phyloP scores from a whole-genome alignment of 495 filamentous ascomycete genomes.

The Cudoniella acicularis region DNA sequence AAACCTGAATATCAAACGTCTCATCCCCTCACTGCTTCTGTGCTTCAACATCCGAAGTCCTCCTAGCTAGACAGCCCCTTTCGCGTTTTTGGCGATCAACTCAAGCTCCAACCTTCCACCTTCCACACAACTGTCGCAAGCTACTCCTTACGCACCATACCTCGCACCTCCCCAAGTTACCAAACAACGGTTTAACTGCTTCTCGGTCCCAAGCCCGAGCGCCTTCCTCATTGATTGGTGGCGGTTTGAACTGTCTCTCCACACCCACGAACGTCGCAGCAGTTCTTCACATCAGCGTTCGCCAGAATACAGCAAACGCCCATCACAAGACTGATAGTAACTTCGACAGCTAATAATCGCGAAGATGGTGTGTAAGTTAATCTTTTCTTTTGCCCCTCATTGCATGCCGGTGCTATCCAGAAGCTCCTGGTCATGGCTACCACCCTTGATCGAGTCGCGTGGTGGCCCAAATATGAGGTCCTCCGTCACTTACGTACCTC shows the following conservation, averaged over 20 bases:
- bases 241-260: neutral
- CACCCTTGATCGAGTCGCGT: no score
- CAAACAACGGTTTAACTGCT: no score
- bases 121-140: no score
- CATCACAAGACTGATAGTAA: neutral
- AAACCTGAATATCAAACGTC: neutral
- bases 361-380: conserved; percentile 26
- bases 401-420: neutral
- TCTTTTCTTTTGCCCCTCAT: conserved; percentile 5
- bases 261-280: conserved; percentile 18
- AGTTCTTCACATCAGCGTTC: conserved; percentile 8
- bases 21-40: no score
- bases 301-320: neutral
- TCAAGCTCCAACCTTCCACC: no score
- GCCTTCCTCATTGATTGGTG: neutral
- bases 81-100: no score
- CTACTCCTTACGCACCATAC: no score
- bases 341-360: neutral
- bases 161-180: neutral
- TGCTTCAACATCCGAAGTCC: no score
- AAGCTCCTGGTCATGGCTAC: neutral
- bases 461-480: no score
- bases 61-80: no score
- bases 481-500: neutral
- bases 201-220: neutral